Evolutionary conservation across 177 flowering plant species (phyloP).

Genomic region (Vitis hybrid): DNA sequence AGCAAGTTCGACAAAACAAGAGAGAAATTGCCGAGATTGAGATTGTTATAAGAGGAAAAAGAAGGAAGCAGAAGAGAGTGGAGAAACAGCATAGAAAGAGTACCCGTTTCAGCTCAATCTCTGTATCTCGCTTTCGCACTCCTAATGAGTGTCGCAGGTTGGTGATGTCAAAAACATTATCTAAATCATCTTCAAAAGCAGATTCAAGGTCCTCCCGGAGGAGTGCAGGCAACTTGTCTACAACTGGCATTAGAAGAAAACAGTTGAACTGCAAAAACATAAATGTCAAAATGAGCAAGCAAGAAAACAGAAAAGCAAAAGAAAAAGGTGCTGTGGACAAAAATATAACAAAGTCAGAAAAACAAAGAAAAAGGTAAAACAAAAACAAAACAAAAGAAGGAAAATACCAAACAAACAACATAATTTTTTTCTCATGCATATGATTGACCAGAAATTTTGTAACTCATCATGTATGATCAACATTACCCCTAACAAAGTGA

Average conservation of each 20-base stretch:
- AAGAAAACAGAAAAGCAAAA: not conserved
- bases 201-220: constrained; percentile 82
- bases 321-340: not conserved
- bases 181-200: constrained; percentile 77
- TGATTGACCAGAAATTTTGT: not conserved
- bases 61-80: not conserved
- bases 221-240: constrained; percentile 91
- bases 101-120: constrained; percentile 90
- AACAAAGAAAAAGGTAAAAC: not conserved
- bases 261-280: constrained; percentile 78
- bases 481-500: too few relatives aligned
- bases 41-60: not conserved
- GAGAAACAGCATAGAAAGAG: not conserved
- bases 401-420: too few relatives aligned
- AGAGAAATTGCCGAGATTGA: not conserved
- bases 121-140: constrained; percentile 64
- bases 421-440: not conserved
- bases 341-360: not conserved
- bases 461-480: not conserved
- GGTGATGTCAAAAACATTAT: constrained; percentile 76
- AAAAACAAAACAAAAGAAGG: too few relatives aligned
- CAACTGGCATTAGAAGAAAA: constrained; percentile 93
- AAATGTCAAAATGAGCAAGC: not conserved
- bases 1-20: not conserved
- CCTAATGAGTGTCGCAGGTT: constrained; percentile 67